These are phyloP conservation scores for Clavispora fructus DNA, from an alignment of 805 yeast species.

Conservation along the genomic window DNA sequence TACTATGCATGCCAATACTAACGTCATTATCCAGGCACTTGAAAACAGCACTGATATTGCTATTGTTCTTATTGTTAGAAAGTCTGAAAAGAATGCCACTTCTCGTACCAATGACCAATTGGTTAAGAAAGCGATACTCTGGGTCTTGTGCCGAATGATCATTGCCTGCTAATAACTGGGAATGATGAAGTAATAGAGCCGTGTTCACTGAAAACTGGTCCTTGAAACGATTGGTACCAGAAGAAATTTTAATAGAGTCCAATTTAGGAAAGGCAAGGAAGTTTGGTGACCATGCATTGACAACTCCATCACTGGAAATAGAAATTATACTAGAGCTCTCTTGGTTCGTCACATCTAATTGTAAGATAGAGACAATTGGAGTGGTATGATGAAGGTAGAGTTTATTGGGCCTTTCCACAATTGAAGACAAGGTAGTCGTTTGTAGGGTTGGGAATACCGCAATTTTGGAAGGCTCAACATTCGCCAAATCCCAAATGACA, in stretches of 20 bases:
- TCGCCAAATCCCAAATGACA: conserved; percentile 44
- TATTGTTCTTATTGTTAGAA: conserved; percentile 5
- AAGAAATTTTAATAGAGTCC: conserved; percentile 7
- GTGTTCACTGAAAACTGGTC: neutral
- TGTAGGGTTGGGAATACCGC: conserved; percentile 16
- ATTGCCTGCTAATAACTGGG: neutral
- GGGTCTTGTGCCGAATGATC: conserved; percentile 3
- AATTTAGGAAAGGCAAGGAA: conserved; percentile 15
- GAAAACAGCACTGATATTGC: neutral
- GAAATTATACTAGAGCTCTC: conserved; percentile 10
- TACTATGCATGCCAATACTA: neutral
- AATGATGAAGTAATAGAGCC: neutral
- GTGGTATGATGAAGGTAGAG: conserved; percentile 9
- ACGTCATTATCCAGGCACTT: conserved; percentile 1
- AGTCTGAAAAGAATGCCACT: conserved; percentile 8
- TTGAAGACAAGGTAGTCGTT: conserved; percentile 9
- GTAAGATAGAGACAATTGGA: conserved; percentile 11
- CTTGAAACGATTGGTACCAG: neutral
- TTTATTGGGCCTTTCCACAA: conserved; percentile 1
- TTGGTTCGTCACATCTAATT: conserved; percentile 4
- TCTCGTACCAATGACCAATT: conserved; percentile 5
- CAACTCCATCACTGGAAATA: conserved; percentile 13
- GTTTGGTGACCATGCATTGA: conserved; percentile 17
- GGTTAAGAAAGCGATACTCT: conserved; percentile 12
- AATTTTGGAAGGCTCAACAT: conserved; percentile 10